Evolutionary conservation across 495 filamentous ascomycete species (phyloP).

Genomic region (Trichoderma gamsii): DNA sequence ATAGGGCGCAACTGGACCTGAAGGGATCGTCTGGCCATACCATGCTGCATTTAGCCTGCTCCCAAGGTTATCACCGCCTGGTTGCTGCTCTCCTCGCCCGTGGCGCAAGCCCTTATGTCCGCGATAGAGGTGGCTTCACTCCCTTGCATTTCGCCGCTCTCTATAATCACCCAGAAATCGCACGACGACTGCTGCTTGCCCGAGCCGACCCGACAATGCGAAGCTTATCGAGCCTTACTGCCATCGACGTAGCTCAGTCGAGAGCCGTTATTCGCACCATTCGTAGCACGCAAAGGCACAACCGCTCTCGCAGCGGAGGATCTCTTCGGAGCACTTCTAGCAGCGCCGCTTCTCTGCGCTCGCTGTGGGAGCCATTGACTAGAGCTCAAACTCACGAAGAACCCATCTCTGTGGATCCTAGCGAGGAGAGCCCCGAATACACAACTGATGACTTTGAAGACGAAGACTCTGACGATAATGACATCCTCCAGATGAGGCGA

Average conservation of each 20-base stretch:
- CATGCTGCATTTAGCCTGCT: conserved; percentile 75
- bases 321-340: conserved; percentile 47
- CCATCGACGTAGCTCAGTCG: conserved; percentile 66
- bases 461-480: conserved; percentile 32
- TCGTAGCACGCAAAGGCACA: conserved; percentile 52
- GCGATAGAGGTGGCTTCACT: conserved; percentile 76
- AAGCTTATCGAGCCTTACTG: conserved; percentile 63
- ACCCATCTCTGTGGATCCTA: conserved; percentile 31
- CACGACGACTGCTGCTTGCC: conserved; percentile 63
- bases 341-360: conserved; percentile 59
- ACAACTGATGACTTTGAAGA: conserved; percentile 33
- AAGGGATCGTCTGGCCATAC: conserved; percentile 63
- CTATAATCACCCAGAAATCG: conserved; percentile 66
- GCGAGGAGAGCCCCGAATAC: conserved; percentile 40
- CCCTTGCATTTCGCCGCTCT: conserved; percentile 82
- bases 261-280: conserved; percentile 48
- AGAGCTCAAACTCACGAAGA: conserved; percentile 37
- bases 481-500: conserved; percentile 36
- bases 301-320: conserved; percentile 46
- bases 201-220: conserved; percentile 67
- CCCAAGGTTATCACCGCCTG: conserved; percentile 67
- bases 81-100: conserved; percentile 74
- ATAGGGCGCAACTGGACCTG: conserved; percentile 58
- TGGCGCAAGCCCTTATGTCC: conserved; percentile 68
- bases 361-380: conserved; percentile 53